Base-by-base conservation (phyloP, 352 stramenopile species). In the Peronospora farinosa region DNA sequence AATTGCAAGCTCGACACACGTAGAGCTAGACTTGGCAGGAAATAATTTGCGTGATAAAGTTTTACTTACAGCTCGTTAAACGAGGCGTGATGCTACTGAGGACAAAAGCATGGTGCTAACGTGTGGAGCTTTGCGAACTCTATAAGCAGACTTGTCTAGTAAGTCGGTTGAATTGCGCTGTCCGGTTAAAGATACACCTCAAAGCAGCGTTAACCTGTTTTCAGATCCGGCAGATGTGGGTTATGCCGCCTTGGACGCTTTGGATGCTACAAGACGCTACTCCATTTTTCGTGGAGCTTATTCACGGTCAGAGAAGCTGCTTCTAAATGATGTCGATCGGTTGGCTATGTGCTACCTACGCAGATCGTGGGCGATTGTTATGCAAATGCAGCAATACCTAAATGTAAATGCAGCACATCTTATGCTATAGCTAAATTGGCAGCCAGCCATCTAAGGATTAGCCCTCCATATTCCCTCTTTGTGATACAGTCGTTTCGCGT, bases 401-500 rank as follows among this genome's bases (percentile, higher is more conserved):
- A n/a, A n/a, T n/a, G n/a, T n/a, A n/a, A n/a, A n/a, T n/a, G n/a
- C n/a, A n/a, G n/a, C n/a, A n/a, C n/a, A n/a, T n/a, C n/a, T n/a
- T n/a, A n/a, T n/a, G n/a, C n/a, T n/a, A n/a, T 40, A 21, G 9
- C 31, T 12, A 8, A 3, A 46, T 7, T 56, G 80, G 75, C 70
- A 31, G 58, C 73, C 25, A 37, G 69, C 33, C 53, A 40, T 2
- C 51, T 65, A 8, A 12, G n/a, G n/a, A 84, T 13, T 21, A 1
- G 35, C 44, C 2, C 32, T 65, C 13, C 46, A 21, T 21, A 21
- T 21, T 21, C 3, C 19, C 19, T 1, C 19, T 3, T 21, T 21
- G 19, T n/a, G n/a, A n/a, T n/a, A n/a, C n/a, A n/a, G n/a, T n/a
- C 3, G 74, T 78, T 52, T 57, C 47, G 28, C 77, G 61, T 45